phyloP scores from a whole-genome alignment of 2,329 filamentous ascomycete species.

The Venturia oleaginea region DNA sequence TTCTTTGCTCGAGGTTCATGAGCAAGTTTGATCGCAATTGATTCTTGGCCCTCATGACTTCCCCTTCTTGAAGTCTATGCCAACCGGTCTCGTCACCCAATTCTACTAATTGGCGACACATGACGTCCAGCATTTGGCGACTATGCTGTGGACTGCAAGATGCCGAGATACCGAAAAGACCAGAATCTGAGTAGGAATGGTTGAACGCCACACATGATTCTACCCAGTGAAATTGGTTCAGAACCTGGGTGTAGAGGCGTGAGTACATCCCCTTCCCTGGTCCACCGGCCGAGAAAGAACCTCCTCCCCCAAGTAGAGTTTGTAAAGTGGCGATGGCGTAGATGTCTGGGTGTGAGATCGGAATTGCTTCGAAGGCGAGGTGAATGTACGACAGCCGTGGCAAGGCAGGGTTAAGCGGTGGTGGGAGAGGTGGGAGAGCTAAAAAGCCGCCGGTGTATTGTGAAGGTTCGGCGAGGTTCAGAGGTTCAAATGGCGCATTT shows the following conservation, averaged over 20 bases:
- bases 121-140: slow-evolving; percentile 80
- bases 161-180: slow-evolving; percentile 87
- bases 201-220: slow-evolving; percentile 95
- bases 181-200: slow-evolving; percentile 92
- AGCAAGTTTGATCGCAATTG: slow-evolving; percentile 81
- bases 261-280: slow-evolving; percentile 99
- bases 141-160: slow-evolving; percentile 74
- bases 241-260: slow-evolving; percentile 90
- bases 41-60: slow-evolving; percentile 93
- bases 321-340: slow-evolving; percentile 94
- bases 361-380: slow-evolving; percentile 88
- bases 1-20: slow-evolving; percentile 95
- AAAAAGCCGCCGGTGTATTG: slow-evolving; percentile 93
- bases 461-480: slow-evolving; percentile 56
- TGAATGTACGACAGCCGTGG: slow-evolving; percentile 87
- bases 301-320: slow-evolving; percentile 89
- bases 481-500: slow-evolving; percentile 22
- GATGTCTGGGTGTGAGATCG: slow-evolving; percentile 84
- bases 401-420: slow-evolving; percentile 65
- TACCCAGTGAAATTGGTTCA: slow-evolving; percentile 97
- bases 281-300: slow-evolving; percentile 91
- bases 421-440: slow-evolving; percentile 70
- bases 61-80: slow-evolving; percentile 58
- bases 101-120: slow-evolving; percentile 79
- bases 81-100: slow-evolving; percentile 70